A percentile compares a stretch with the other conserved stretches of the same genome.
These are phyloP conservation scores for Lasiodiplodia sp. DNA, from an alignment of 2,329 filamentous ascomycete genomes.

Conservation along the genomic window DNA sequence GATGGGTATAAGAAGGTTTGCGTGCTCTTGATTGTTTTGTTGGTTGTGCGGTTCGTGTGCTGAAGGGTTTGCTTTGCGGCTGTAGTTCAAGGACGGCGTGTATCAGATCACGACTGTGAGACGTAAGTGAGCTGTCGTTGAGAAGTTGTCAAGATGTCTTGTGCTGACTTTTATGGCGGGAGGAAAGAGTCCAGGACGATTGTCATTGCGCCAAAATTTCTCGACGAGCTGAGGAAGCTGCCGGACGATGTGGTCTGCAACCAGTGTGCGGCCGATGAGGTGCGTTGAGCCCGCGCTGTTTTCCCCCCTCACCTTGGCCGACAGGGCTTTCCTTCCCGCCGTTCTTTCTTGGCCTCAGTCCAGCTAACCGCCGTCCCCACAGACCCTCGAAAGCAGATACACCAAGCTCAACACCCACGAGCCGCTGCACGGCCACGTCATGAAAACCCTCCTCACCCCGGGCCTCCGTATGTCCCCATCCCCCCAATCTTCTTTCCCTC, in stretches of 20 bases:
- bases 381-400: slow-evolving; percentile 44
- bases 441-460: slow-evolving; percentile 45
- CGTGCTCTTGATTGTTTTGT: not conserved
- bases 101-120: slow-evolving; percentile 36
- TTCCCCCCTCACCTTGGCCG: not conserved
- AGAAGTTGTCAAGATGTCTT: not conserved
- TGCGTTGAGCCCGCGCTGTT: slow-evolving; percentile 26
- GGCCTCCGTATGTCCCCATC: slow-evolving; percentile 37
- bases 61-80: slow-evolving; percentile 25
- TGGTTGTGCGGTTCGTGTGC: not conserved
- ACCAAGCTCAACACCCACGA: slow-evolving; percentile 39
- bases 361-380: slow-evolving; percentile 8
- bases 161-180: not conserved
- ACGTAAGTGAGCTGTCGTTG: not conserved
- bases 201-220: slow-evolving; percentile 38
- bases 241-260: slow-evolving; percentile 45
- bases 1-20: slow-evolving; percentile 42
- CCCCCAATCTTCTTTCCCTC: too few species aligned
- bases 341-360: slow-evolving; percentile 4
- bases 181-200: slow-evolving; percentile 33
- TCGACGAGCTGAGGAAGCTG: slow-evolving; percentile 44
- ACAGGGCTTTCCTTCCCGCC: too few species aligned
- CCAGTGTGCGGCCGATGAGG: slow-evolving; percentile 37
- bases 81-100: slow-evolving; percentile 41
- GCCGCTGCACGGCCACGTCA: slow-evolving; percentile 33